These are phyloP conservation scores for Cryptomeria japonica DNA, from an alignment of 75 land plant species.

Conservation along the genomic window DNA sequence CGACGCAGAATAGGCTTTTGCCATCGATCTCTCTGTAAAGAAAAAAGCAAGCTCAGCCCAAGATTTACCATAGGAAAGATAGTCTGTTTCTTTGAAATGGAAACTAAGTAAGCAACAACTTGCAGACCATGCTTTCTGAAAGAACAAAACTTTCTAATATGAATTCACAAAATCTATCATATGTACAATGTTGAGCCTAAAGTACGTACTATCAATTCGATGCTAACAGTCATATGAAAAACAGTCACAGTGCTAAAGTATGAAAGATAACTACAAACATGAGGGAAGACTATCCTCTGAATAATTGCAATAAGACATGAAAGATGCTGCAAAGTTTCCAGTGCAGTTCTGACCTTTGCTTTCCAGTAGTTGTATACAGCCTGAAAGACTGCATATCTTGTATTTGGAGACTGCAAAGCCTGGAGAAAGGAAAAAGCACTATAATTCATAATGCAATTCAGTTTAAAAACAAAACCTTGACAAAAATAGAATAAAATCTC, in stretches of 20 bases:
- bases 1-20: constrained; percentile 92
- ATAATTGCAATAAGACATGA: background rate
- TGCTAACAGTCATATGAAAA: background rate
- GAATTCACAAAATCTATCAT: background rate
- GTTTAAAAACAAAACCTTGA: background rate
- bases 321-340: background rate
- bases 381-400: constrained; percentile 58
- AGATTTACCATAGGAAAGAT: background rate
- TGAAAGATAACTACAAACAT: background rate
- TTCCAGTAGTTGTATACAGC: constrained; percentile 92
- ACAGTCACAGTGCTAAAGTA: background rate
- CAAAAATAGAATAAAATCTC: background rate
- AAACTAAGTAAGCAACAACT: background rate
- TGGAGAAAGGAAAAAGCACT: constrained; percentile 20
- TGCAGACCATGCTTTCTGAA: background rate
- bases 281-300: background rate
- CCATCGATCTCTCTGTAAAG: constrained; percentile 87
- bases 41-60: background rate
- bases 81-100: background rate
- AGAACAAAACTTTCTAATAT: background rate
- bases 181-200: background rate
- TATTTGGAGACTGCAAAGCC: constrained; percentile 56
- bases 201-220: background rate
- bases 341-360: constrained; percentile 54
- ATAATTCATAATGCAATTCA: background rate